Evolutionary conservation across 164 flowering plant genomes (phyloP), one percentile per base, ranked within the genome.

Genomic region (Vitis rupestris): DNA sequence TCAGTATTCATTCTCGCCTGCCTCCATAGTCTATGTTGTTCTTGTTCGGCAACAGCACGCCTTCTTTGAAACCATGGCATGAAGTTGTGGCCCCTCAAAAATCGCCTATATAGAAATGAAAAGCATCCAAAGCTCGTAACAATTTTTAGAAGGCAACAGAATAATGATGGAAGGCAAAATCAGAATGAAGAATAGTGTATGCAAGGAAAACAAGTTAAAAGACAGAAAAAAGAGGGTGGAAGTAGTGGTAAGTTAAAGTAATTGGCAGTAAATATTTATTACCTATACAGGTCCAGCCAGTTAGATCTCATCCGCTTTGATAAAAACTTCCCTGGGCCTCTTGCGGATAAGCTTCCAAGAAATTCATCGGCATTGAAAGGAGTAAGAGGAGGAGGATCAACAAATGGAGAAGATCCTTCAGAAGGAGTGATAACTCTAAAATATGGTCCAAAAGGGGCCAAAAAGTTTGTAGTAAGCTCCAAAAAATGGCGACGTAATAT

Each of bases 221-320:
- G 44, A 59, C 8, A 59, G 15, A 19, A 31, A 37, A 37, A 12
- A 51, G 12, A 17, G 31, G 7, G 67, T 48, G 12, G 30, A 13
- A 13, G 4, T n/a, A 17, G 10, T 12, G 48, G 29, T 49, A 13
- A 49, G 66, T 4, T 4, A 37, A 13, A 11, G 16, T 11, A 11
- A 60, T 31, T 1, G 15, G 67, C 47, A 59, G n/a, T 50, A 13
- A 73, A 65, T 19, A n/a, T 51, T 23, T 17, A 65, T 61, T 82
- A 93, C 99, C 95, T 89, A 82, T 93, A 96, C 12, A 93, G 84
- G 61, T 96, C 98, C 77, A 93, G 81, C 99, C 99, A 96, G 67
- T 93, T 96, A 55, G 91, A 86, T 75, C 78, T 90, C 98, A 92
- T 93, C 70, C 99, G 81, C 83, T 96, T 93, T 9, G 87, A 80